A percentile compares a stretch with the other conserved stretches of the same genome.
These are phyloP conservation scores for Boletellus emodensis DNA, from an alignment of 768 basidiomycete genomes.

Conservation along the genomic window DNA sequence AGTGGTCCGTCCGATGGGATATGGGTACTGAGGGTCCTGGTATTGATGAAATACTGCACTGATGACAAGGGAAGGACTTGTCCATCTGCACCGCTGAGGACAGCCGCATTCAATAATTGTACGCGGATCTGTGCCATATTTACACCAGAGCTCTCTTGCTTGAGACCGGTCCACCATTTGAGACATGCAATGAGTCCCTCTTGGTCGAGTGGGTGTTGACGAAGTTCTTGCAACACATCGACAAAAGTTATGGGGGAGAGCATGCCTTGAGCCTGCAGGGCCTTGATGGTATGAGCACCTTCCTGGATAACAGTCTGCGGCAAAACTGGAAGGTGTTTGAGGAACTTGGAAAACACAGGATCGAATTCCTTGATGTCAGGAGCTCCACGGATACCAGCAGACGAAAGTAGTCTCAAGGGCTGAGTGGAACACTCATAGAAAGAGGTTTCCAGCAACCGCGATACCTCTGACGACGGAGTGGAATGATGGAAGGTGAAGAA, in stretches of 20 bases:
- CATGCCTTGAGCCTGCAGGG: slow-evolving; percentile 58
- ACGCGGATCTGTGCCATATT: slow-evolving; percentile 45
- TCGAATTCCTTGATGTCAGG: slow-evolving; percentile 72
- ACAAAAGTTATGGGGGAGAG: slow-evolving; percentile 72
- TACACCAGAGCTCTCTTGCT: slow-evolving; percentile 31
- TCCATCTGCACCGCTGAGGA: slow-evolving; percentile 49
- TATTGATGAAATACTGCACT: slow-evolving; percentile 70
- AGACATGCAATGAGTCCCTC: slow-evolving; percentile 78
- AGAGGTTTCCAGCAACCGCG: slow-evolving; percentile 61
- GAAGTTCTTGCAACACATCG: slow-evolving; percentile 80
- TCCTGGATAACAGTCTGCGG: slow-evolving; percentile 55
- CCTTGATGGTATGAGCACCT: slow-evolving; percentile 54
- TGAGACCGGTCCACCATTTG: slow-evolving; percentile 73
- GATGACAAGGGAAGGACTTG: slow-evolving; percentile 63
- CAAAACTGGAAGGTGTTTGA: slow-evolving; percentile 74
- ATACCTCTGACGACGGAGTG: slow-evolving; percentile 81
- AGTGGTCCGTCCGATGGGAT: slow-evolving; percentile 79
- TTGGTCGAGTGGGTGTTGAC: slow-evolving; percentile 61
- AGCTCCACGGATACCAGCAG: slow-evolving; percentile 63
- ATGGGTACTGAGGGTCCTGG: slow-evolving; percentile 45
- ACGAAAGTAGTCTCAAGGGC: slow-evolving; percentile 70
- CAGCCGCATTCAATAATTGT: slow-evolving; percentile 67
- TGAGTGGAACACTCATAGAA: slow-evolving; percentile 67
- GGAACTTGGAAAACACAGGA: slow-evolving; percentile 62
- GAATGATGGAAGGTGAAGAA: slow-evolving; percentile 91